Conservation (phyloP, 2,329 filamentous ascomycete species). For the Pseudocercospora eumusae region DNA sequence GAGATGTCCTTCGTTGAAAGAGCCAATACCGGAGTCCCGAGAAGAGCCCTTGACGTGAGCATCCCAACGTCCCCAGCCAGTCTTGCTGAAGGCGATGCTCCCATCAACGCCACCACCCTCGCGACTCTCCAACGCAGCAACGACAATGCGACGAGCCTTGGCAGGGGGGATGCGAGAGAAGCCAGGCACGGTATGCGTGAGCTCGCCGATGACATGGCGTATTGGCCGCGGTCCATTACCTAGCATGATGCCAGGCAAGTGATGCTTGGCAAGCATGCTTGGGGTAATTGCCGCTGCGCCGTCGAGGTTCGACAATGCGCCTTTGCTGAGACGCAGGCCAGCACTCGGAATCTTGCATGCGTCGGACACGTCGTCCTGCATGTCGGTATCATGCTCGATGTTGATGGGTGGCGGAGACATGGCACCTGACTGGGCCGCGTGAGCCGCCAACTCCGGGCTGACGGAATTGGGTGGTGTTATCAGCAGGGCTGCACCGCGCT, state of each 20-base stretch:
- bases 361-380: slow-evolving; percentile 57
- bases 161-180: slow-evolving; percentile 86
- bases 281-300: slow-evolving; percentile 81
- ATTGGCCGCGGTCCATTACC: slow-evolving; percentile 90
- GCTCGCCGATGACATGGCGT: slow-evolving; percentile 89
- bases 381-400: slow-evolving; percentile 83
- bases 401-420: slow-evolving; percentile 50
- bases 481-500: slow-evolving; percentile 60
- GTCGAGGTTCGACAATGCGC: slow-evolving; percentile 62
- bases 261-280: slow-evolving; percentile 79
- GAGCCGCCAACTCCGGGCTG: slow-evolving; percentile 81
- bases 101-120: slow-evolving; percentile 61
- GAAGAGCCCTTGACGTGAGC: slow-evolving; percentile 67
- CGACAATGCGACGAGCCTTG: slow-evolving; percentile 86
- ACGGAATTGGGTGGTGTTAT: slow-evolving; percentile 89
- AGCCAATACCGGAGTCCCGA: slow-evolving; percentile 41
- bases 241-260: slow-evolving; percentile 87
- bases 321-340: slow-evolving; percentile 49
- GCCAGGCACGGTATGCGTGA: slow-evolving; percentile 89
- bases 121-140: slow-evolving; percentile 85
- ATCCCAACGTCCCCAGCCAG: slow-evolving; percentile 96
- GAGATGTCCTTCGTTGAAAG: slow-evolving; percentile 40
- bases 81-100: slow-evolving; percentile 86
- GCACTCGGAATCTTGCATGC: slow-evolving; percentile 39
- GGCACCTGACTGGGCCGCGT: slow-evolving; percentile 66